These are phyloP conservation scores for Choiromyces venosus DNA, from an alignment of 495 filamentous ascomycete species.

Conservation along the genomic window DNA sequence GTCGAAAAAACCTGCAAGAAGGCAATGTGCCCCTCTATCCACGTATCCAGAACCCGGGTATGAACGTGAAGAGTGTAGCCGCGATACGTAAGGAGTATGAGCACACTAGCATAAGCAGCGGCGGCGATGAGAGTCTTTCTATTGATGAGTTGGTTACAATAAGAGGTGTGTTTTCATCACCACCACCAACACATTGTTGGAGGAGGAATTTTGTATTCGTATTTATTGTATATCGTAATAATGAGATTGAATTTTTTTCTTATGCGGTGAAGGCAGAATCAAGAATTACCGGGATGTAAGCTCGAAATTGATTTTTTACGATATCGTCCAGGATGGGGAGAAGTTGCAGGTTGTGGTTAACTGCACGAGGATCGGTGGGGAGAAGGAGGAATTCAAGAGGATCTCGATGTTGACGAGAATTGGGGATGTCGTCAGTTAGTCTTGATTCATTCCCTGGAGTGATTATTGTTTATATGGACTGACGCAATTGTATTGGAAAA, in stretches of 20 bases:
- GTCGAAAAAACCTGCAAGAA: slow-evolving; percentile 30
- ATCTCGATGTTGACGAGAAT: slow-evolving; percentile 56
- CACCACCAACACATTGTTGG: neutral
- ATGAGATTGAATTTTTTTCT: slow-evolving; percentile 32
- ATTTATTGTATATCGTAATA: slow-evolving; percentile 33
- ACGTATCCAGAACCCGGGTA: slow-evolving; percentile 50
- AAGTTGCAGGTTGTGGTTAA: slow-evolving; percentile 70
- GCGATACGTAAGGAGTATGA: slow-evolving; percentile 21
- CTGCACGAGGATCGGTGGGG: slow-evolving; percentile 51
- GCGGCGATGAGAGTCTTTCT: slow-evolving; percentile 16
- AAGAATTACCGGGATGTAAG: slow-evolving; percentile 40
- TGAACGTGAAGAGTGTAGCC: slow-evolving; percentile 39
- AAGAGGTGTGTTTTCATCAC: slow-evolving; percentile 35
- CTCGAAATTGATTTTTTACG: slow-evolving; percentile 76
- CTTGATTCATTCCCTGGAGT: slow-evolving; percentile 19
- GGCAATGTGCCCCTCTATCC: slow-evolving; percentile 53
- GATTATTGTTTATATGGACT: slow-evolving; percentile 21
- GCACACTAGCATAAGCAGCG: slow-evolving; percentile 8
- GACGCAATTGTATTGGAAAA: slow-evolving; percentile 40
- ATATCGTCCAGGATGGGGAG: slow-evolving; percentile 64
- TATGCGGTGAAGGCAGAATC: slow-evolving; percentile 56
- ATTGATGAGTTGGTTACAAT: slow-evolving; percentile 31
- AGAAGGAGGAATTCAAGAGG: slow-evolving; percentile 52
- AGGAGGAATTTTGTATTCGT: slow-evolving; percentile 1
- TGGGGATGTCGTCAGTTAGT: slow-evolving; percentile 74